phyloP scores from a whole-genome alignment of 108 stramenopile species.

The Seminavis robusta region DNA sequence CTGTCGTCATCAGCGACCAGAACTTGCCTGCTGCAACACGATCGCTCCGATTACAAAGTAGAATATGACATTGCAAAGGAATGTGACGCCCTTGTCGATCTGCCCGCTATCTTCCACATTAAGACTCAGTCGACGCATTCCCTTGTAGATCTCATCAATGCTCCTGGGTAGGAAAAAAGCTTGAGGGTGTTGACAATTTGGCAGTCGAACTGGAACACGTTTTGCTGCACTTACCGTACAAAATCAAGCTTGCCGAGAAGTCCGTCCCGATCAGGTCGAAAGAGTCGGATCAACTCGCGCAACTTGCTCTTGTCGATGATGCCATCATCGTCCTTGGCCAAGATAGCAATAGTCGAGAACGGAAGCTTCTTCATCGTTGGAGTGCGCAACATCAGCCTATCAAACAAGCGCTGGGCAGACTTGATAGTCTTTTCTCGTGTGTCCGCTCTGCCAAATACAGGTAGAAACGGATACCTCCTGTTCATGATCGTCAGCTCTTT shows the following conservation, averaged over 20 bases:
- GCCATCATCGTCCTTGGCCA: conserved; percentile 36
- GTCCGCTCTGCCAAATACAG: conserved; percentile 49
- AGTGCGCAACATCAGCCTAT: conserved; percentile 23
- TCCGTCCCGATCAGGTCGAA: conserved; percentile 50
- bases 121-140: conserved; percentile 51
- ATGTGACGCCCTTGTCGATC: conserved; percentile 52
- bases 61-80: conserved; percentile 53
- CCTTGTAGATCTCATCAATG: conserved; percentile 49
- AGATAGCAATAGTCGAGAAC: conserved; percentile 49
- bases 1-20: conserved; percentile 37
- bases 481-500: conserved; percentile 56
- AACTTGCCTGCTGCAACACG: conserved; percentile 31
- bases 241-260: conserved; percentile 58
- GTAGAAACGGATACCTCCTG: conserved; percentile 43
- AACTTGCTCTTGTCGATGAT: conserved; percentile 38
- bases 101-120: conserved; percentile 43
- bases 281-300: conserved; percentile 47
- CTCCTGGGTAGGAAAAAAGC: too few relatives aligned
- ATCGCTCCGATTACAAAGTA: conserved; percentile 33
- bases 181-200: background rate
- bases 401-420: conserved; percentile 48
- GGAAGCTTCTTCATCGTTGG: conserved; percentile 23
- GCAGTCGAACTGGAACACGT: too few relatives aligned
- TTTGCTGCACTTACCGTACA: conserved; percentile 15
- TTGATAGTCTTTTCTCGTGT: conserved; percentile 48